Evolutionary conservation across 352 stramenopile genomes (phyloP).

Genomic region (Globisporangium paroecandrum): DNA sequence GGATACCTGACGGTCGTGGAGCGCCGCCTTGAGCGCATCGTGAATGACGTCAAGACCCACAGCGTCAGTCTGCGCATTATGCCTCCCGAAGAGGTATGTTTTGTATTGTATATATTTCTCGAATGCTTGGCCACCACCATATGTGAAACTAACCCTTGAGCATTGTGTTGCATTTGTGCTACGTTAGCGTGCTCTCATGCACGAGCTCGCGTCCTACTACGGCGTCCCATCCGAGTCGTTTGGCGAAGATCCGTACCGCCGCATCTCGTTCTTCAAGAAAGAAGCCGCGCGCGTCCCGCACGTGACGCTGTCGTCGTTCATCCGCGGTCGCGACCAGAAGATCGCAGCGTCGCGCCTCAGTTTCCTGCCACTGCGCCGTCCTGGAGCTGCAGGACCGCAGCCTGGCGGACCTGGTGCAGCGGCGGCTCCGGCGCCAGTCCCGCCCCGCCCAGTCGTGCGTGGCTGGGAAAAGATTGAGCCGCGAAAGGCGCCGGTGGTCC

Average conservation of each 20-base stretch:
- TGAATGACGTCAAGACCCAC: slow-evolving; percentile 61
- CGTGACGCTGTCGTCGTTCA: slow-evolving; percentile 55
- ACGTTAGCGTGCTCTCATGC: slow-evolving; percentile 59
- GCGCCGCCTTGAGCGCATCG: slow-evolving; percentile 68
- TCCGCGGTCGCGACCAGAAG: slow-evolving; percentile 30
- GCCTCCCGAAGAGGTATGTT: slow-evolving; percentile 48
- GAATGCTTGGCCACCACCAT: neutral
- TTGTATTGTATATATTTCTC: neutral
- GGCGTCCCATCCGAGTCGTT: slow-evolving; percentile 71
- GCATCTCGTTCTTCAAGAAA: slow-evolving; percentile 78
- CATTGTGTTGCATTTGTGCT: neutral
- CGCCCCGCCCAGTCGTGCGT: slow-evolving; percentile 24
- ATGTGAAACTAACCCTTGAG: neutral
- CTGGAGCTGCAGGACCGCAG: slow-evolving; percentile 3
- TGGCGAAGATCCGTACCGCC: slow-evolving; percentile 60
- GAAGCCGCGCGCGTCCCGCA: slow-evolving; percentile 45
- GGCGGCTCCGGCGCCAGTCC: slow-evolving; percentile 16
- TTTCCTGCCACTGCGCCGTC: slow-evolving; percentile 46
- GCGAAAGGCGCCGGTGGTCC: slow-evolving; percentile 35
- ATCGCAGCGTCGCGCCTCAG: slow-evolving; percentile 39
- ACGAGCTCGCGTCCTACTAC: slow-evolving; percentile 67
- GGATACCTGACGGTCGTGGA: slow-evolving; percentile 72
- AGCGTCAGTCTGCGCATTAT: slow-evolving; percentile 76
- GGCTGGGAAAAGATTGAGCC: slow-evolving; percentile 74
- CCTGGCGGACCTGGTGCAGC: slow-evolving; percentile 19